phyloP scores from a whole-genome alignment of 176 grass and related monocot genomes.

The Dactylis glomerata region DNA sequence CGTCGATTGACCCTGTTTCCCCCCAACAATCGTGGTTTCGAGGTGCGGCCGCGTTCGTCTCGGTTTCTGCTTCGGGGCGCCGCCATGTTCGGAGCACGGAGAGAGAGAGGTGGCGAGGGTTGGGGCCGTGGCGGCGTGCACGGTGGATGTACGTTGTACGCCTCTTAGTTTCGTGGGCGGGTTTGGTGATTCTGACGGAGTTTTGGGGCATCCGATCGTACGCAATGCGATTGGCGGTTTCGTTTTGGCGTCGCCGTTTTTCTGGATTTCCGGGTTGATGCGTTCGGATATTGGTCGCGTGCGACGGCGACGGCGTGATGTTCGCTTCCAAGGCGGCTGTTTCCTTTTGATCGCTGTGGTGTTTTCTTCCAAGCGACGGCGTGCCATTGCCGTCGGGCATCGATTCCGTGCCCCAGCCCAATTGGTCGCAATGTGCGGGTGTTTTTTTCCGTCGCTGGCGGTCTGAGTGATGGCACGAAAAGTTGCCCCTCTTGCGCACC shows the following conservation, averaged over 20 bases:
- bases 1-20: not conserved
- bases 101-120: not conserved
- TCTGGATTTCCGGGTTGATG: slow-evolving; percentile 1
- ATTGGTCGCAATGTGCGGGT: slow-evolving; percentile 31
- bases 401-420: slow-evolving; percentile 23
- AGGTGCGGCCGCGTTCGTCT: not conserved
- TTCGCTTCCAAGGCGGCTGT: not conserved
- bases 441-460: slow-evolving; percentile 17
- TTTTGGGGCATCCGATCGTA: slow-evolving; percentile 5
- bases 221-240: slow-evolving; percentile 17
- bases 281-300: not conserved
- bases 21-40: not conserved
- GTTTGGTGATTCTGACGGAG: not conserved
- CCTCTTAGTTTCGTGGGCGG: not conserved
- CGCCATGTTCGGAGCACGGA: not conserved
- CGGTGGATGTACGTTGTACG: not conserved
- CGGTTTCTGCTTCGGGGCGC: not conserved
- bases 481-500: not conserved
- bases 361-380: not conserved
- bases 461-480: slow-evolving; percentile 19
- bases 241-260: no score
- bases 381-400: not conserved
- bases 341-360: slow-evolving; percentile 24
- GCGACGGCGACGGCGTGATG: slow-evolving; percentile 6
- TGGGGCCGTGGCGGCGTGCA: not conserved